phyloP scores from a whole-genome alignment of 2,329 filamentous ascomycete species.

The Cryphonectria nitschkei region DNA sequence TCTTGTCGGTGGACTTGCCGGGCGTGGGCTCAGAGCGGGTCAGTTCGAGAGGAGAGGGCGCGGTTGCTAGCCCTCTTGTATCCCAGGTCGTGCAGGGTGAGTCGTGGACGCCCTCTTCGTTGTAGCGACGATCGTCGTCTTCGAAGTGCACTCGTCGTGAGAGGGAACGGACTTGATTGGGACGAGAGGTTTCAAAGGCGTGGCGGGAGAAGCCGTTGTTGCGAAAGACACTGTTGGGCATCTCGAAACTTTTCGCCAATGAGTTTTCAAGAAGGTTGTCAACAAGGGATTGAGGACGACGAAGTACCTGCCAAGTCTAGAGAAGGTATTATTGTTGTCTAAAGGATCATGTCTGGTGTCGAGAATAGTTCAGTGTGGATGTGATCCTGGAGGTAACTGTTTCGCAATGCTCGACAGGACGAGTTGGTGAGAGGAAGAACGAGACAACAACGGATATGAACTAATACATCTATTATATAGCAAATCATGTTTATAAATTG shows the following conservation, averaged over 20 bases:
- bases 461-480: background rate
- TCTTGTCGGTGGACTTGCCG: conserved; percentile 1
- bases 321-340: background rate
- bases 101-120: background rate
- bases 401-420: background rate
- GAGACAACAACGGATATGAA: background rate
- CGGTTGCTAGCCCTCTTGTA: background rate
- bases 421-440: background rate
- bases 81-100: background rate
- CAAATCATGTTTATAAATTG: background rate
- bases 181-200: background rate
- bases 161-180: background rate
- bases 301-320: too few relatives aligned
- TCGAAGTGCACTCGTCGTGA: background rate
- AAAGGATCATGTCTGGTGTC: background rate
- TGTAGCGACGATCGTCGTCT: background rate
- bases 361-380: background rate
- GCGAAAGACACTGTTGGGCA: background rate
- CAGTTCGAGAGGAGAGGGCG: too few relatives aligned
- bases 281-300: too few relatives aligned
- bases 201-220: background rate
- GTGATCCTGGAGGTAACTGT: background rate
- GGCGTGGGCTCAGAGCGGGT: background rate
- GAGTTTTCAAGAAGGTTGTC: too few relatives aligned
- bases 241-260: background rate